A percentile compares a stretch with the other conserved stretches of the same genome.
phyloP scores from a whole-genome alignment of 768 basidiomycete genomes.

The Boletus rubroflammeus region DNA sequence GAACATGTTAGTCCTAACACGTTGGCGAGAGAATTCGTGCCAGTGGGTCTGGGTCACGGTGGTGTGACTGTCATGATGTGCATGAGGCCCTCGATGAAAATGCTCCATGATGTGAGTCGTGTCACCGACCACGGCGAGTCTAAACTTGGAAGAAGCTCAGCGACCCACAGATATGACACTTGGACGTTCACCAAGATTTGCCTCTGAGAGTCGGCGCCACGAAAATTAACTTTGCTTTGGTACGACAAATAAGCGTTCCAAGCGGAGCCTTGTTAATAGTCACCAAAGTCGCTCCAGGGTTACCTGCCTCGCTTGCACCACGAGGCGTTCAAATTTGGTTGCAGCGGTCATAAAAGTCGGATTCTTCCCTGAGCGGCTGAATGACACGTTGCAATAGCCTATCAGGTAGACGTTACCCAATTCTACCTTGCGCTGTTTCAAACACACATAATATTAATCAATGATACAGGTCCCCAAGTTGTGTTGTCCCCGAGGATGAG shows the following conservation, averaged over 20 bases:
- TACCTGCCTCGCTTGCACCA: slow-evolving; percentile 16
- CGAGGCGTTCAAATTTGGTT: slow-evolving; percentile 14
- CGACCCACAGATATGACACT: background rate
- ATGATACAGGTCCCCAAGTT: background rate
- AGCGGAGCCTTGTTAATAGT: background rate
- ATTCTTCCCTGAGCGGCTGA: slow-evolving; percentile 1
- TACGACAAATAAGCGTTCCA: background rate
- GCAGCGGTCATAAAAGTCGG: background rate
- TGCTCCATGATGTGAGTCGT: background rate
- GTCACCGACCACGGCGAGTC: background rate
- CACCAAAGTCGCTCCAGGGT: background rate
- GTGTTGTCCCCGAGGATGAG: slow-evolving; percentile 1
- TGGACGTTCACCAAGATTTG: background rate
- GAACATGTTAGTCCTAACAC: slow-evolving; percentile 4
- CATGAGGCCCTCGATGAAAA: slow-evolving; percentile 4
- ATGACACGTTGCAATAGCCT: slow-evolving; percentile 14
- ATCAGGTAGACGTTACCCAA: slow-evolving; percentile 8
- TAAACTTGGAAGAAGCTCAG: background rate
- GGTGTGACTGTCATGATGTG: background rate
- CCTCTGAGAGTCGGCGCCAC: background rate
- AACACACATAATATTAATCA: slow-evolving; percentile 4
- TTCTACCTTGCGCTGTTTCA: background rate
- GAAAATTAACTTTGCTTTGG: background rate
- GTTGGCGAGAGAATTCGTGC: slow-evolving; percentile 5
- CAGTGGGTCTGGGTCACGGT: background rate